Conservation (phyloP, 1,284 basidiomycete species). For the Cutaneotrichosporon sp. region DNA sequence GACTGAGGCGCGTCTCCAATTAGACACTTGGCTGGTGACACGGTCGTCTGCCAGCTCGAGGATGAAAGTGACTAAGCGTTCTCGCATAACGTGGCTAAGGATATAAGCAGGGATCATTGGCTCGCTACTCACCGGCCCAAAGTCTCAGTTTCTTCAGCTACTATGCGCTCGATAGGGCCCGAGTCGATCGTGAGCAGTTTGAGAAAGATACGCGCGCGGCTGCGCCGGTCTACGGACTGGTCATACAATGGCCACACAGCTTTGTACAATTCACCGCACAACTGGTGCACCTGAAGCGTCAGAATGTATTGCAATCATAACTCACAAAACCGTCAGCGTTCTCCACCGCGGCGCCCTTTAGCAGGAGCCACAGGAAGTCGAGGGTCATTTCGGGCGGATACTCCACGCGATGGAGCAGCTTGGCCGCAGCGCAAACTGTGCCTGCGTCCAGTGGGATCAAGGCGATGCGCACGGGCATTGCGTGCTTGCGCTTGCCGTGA, state of each 20-base stretch:
- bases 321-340: conserved; percentile 35
- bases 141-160: conserved; percentile 13
- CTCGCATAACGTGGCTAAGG: conserved; percentile 14
- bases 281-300: conserved; percentile 18
- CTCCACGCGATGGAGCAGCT: conserved; percentile 11
- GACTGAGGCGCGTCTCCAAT: conserved; percentile 26
- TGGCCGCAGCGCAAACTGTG: conserved; percentile 20
- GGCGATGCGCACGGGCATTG: background rate
- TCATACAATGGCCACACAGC: conserved; percentile 34
- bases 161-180: conserved; percentile 23
- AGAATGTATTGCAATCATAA: background rate
- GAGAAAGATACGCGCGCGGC: conserved; percentile 29
- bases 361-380: conserved; percentile 40
- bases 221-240: conserved; percentile 17
- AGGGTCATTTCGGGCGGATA: conserved; percentile 26
- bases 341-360: conserved; percentile 21
- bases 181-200: conserved; percentile 33
- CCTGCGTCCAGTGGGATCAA: conserved; percentile 21
- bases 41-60: conserved; percentile 33
- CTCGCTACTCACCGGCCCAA: conserved; percentile 14
- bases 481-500: background rate
- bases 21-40: conserved; percentile 18
- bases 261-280: conserved; percentile 19
- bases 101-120: background rate
- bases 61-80: conserved; percentile 30